Percentiles rank a stretch among this genome's conserved stretches.
These are phyloP conservation scores for Ophiocordyceps camponoti-saundersi DNA, from an alignment of 2,329 filamentous ascomycete genomes.

Conservation along the genomic window DNA sequence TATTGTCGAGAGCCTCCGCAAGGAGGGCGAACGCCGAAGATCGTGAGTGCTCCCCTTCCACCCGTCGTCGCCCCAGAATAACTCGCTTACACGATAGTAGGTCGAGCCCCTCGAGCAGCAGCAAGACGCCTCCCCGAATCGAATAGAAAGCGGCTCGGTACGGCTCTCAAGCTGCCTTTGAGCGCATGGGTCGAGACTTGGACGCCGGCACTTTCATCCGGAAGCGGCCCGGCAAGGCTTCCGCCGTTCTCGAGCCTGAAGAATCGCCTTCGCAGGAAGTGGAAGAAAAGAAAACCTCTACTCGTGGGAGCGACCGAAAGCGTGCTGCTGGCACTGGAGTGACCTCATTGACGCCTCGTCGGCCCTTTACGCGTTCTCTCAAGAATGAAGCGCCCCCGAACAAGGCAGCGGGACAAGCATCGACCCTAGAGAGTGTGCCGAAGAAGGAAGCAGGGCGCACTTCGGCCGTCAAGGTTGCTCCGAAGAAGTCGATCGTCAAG, in stretches of 20 bases:
- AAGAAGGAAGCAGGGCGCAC: not conserved
- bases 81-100: slow-evolving; percentile 14
- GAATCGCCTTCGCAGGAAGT: not conserved
- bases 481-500: not conserved
- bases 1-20: slow-evolving; percentile 73
- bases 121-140: slow-evolving; percentile 25
- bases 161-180: slow-evolving; percentile 13
- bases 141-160: slow-evolving; percentile 20
- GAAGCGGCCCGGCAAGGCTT: not conserved
- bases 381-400: not conserved
- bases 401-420: too few species aligned
- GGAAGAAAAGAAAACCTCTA: not conserved
- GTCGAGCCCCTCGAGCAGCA: slow-evolving; percentile 16
- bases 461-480: not conserved
- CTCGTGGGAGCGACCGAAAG: not conserved
- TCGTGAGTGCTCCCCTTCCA: slow-evolving; percentile 40
- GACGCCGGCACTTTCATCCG: slow-evolving; percentile 1
- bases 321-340: not conserved
- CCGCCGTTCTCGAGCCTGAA: not conserved
- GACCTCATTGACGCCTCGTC: not conserved
- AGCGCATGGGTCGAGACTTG: slow-evolving; percentile 7
- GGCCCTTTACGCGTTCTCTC: not conserved
- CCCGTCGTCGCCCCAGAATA: not conserved
- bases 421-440: not conserved
- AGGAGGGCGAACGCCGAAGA: slow-evolving; percentile 70